phyloP scores from a whole-genome alignment of 768 basidiomycete genomes.

The Psilocybe azurescens region DNA sequence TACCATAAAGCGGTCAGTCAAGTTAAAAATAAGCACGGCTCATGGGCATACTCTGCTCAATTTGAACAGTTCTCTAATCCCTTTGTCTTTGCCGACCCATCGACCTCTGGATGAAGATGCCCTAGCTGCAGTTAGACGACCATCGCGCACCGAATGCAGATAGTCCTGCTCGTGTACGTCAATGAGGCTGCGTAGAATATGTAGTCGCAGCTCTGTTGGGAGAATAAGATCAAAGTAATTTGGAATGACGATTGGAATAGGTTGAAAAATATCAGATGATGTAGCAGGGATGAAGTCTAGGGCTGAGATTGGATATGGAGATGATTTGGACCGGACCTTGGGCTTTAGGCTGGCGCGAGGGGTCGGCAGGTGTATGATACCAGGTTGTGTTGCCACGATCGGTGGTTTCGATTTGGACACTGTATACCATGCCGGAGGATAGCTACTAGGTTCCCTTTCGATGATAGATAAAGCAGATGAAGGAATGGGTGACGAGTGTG shows the following conservation, averaged over 20 bases:
- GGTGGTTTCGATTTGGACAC: slow-evolving; percentile 23
- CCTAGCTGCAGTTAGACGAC: slow-evolving; percentile 63
- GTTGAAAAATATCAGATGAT: slow-evolving; percentile 55
- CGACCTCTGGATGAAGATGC: slow-evolving; percentile 66
- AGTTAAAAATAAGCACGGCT: slow-evolving; percentile 10
- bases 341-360: slow-evolving; percentile 37
- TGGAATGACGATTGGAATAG: slow-evolving; percentile 51
- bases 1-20: slow-evolving; percentile 14
- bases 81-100: slow-evolving; percentile 81
- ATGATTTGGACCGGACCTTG: slow-evolving; percentile 69
- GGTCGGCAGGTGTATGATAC: slow-evolving; percentile 24
- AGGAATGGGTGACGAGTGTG: slow-evolving; percentile 14
- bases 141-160: slow-evolving; percentile 43
- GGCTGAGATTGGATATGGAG: slow-evolving; percentile 63
- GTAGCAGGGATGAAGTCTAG: slow-evolving; percentile 62
- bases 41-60: slow-evolving; percentile 70
- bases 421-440: slow-evolving; percentile 31
- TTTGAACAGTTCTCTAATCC: slow-evolving; percentile 78
- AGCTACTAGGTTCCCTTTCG: slow-evolving; percentile 23
- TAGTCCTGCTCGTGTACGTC: slow-evolving; percentile 65
- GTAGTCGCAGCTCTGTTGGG: slow-evolving; percentile 73
- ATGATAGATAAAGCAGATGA: slow-evolving; percentile 20
- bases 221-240: slow-evolving; percentile 74
- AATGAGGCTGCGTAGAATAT: slow-evolving; percentile 61
- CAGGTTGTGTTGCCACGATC: slow-evolving; percentile 13